These are phyloP conservation scores for Monascus ruber DNA, from an alignment of 2,329 filamentous ascomycete genomes.

Conservation along the genomic window DNA sequence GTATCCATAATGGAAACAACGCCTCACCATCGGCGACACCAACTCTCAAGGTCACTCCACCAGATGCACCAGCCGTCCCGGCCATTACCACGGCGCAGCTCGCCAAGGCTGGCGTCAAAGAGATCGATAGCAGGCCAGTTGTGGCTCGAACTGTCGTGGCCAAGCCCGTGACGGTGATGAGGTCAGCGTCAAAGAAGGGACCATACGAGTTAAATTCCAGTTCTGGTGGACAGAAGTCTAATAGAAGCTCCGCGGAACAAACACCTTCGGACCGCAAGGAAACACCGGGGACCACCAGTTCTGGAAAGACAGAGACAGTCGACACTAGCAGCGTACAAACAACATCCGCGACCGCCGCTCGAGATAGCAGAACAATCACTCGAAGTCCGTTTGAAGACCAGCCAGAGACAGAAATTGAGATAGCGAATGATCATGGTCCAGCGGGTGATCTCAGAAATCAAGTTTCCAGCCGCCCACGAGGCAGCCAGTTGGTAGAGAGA, in stretches of 20 bases:
- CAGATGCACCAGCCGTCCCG: constrained; percentile 58
- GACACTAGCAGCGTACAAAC: constrained; percentile 3
- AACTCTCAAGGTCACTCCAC: constrained; percentile 13
- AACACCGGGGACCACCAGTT: constrained; percentile 22
- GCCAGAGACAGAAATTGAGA: constrained; percentile 2
- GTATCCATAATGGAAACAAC: constrained; percentile 63
- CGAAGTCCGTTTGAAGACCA: constrained; percentile 21
- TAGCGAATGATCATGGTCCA: too few species aligned
- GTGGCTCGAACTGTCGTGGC: constrained; percentile 34
- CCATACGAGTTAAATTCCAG: constrained; percentile 10
- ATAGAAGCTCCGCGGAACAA: constrained; percentile 7
- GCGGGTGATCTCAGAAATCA: too few species aligned
- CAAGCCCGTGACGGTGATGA: constrained; percentile 35
- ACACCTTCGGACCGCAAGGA: constrained; percentile 13
- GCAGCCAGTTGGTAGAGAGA: constrained; percentile 17
- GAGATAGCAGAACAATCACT: constrained; percentile 15
- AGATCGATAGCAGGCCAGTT: constrained; percentile 28
- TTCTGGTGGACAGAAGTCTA: too few species aligned
- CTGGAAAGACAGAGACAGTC: constrained; percentile 16
- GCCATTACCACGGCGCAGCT: constrained; percentile 47
- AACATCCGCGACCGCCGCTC: constrained; percentile 7
- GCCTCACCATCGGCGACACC: constrained; percentile 36
- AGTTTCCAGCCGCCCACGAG: constrained; percentile 6
- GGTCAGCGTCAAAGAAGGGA: constrained; percentile 20
- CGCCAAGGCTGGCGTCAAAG: constrained; percentile 25